Evolutionary conservation across 352 stramenopile genomes (phyloP).

Genomic region (Phytophthora quininea): DNA sequence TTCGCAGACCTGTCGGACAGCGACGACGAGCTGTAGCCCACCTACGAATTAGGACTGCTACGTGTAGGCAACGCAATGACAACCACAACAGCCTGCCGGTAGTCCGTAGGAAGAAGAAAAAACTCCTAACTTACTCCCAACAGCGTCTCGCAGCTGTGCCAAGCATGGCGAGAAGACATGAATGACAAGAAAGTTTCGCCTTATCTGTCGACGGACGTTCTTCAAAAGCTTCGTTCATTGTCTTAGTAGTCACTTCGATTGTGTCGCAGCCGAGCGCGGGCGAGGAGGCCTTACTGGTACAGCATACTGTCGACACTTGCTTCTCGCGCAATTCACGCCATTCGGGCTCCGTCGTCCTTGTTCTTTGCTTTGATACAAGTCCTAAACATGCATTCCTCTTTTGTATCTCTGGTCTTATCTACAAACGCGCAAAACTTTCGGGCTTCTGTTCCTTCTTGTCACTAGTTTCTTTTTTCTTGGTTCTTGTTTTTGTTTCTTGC

Average conservation of each 20-base stretch:
- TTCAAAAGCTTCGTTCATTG: conserved; percentile 40
- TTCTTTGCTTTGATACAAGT: conserved; percentile 63
- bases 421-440: conserved; percentile 71
- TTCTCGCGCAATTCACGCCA: conserved; percentile 17
- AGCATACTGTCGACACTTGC: conserved; percentile 54
- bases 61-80: conserved; percentile 10
- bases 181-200: no score
- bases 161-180: no score
- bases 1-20: conserved; percentile 76
- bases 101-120: conserved; percentile 10
- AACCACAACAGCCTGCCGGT: conserved; percentile 12
- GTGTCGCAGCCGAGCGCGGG: conserved; percentile 24
- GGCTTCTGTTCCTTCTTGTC: conserved; percentile 19
- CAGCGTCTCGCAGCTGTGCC: conserved; percentile 35
- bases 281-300: conserved; percentile 67
- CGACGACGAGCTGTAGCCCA: conserved; percentile 85
- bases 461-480: no score
- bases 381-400: conserved; percentile 53
- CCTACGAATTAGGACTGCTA: no score
- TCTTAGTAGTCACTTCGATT: conserved; percentile 32
- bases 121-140: conserved; percentile 62
- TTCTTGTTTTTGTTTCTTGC: conserved; percentile 25
- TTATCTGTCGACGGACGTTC: not conserved
- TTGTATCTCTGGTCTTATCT: conserved; percentile 63
- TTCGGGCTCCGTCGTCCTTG: conserved; percentile 26